Evolutionary conservation across 2,329 filamentous ascomycete genomes (phyloP).

Genomic region (Didymella lethalis): DNA sequence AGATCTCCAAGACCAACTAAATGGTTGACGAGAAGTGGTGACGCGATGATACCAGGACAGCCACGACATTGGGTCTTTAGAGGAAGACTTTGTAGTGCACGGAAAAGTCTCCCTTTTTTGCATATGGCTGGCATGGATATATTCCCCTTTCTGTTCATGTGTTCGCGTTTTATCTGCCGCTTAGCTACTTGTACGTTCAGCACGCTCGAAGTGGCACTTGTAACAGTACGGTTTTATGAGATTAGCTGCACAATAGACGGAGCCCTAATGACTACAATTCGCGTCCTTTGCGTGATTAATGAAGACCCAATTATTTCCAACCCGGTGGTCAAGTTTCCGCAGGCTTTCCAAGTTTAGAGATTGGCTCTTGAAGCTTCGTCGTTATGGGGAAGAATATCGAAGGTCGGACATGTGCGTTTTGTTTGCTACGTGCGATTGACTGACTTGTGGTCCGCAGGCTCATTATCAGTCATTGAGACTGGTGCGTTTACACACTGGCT

Average conservation of each 20-base stretch:
- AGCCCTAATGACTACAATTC: conserved; percentile 27
- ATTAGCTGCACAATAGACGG: conserved; percentile 44
- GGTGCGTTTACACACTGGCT: too few relatives aligned
- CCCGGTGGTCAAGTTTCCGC: too few relatives aligned
- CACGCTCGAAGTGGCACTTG: conserved; percentile 32
- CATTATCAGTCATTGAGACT: too few relatives aligned
- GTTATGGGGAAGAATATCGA: too few relatives aligned
- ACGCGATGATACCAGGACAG: conserved; percentile 42
- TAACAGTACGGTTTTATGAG: conserved; percentile 43
- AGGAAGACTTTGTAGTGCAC: conserved; percentile 30
- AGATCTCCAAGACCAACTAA: conserved; percentile 44
- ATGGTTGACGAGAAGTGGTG: conserved; percentile 16
- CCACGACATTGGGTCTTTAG: conserved; percentile 28
- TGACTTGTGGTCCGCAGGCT: too few relatives aligned
- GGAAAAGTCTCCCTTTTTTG: conserved; percentile 43
- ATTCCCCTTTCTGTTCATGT: conserved; percentile 35
- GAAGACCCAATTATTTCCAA: too few relatives aligned
- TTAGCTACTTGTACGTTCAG: conserved; percentile 38
- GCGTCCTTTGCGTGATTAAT: not conserved
- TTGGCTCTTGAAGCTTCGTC: too few relatives aligned
- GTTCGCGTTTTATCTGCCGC: conserved; percentile 39
- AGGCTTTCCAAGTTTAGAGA: too few relatives aligned
- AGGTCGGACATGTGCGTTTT: too few relatives aligned
- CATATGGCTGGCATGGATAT: conserved; percentile 39
- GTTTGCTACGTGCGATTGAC: too few relatives aligned